These are phyloP conservation scores for Chenopodium quinoa DNA, from an alignment of 148 eudicot species.

Conservation along the genomic window DNA sequence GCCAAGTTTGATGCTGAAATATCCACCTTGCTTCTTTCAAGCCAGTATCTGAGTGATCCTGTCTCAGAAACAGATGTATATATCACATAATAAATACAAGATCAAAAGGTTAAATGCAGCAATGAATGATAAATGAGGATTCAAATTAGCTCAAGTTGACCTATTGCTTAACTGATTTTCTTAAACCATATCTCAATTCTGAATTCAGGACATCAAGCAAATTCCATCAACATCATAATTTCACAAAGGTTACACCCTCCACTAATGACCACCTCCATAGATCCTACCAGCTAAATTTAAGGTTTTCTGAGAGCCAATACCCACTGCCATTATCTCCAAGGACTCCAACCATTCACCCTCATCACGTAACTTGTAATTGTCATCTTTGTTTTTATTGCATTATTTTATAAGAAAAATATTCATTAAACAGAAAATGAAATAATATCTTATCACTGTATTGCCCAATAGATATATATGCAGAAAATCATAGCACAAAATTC, in stretches of 20 bases:
- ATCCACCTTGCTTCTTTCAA: slow-evolving; percentile 71
- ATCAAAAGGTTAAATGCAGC: background rate
- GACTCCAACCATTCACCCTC: background rate
- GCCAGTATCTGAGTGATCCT: slow-evolving; percentile 89
- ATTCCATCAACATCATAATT: background rate
- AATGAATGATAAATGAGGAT: slow-evolving; percentile 1
- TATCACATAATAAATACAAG: background rate
- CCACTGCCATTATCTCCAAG: background rate
- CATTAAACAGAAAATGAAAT: background rate
- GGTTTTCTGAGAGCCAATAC: background rate
- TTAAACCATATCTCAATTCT: background rate
- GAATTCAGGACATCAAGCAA: background rate
- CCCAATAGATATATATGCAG: background rate
- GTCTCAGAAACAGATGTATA: slow-evolving; percentile 4
- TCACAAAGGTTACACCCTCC: background rate
- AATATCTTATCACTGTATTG: background rate
- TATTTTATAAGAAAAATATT: too few relatives aligned
- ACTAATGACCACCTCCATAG: background rate
- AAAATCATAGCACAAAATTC: background rate
- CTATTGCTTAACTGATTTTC: background rate
- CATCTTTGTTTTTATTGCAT: too few relatives aligned
- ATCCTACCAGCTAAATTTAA: background rate
- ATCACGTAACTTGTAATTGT: background rate
- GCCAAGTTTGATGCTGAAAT: slow-evolving; percentile 57
- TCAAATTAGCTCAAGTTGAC: background rate